Conservation (phyloP, 2,329 filamentous ascomycete genomes). For the Fusarium odoratissimum region DNA sequence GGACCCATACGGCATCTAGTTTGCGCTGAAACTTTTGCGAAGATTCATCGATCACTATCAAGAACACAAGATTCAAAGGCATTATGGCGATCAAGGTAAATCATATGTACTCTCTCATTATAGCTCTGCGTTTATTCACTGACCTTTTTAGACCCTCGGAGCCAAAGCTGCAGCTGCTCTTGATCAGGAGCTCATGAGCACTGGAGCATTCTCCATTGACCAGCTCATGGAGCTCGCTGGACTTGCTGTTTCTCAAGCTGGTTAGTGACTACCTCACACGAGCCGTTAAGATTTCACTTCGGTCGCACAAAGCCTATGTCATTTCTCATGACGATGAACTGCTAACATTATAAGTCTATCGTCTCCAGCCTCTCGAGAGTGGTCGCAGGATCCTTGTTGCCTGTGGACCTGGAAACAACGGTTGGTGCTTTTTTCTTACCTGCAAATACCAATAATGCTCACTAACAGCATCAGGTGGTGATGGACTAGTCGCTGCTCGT, state of each 20-base stretch:
- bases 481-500: constrained; percentile 92
- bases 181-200: constrained; percentile 93
- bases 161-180: constrained; percentile 89
- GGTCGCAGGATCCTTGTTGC: constrained; percentile 84
- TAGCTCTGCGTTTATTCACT: constrained; percentile 18
- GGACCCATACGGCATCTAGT: background rate
- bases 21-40: background rate
- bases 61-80: constrained; percentile 34
- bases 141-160: constrained; percentile 75
- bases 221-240: constrained; percentile 98
- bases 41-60: background rate
- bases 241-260: constrained; percentile 89
- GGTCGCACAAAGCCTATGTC: background rate
- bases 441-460: background rate
- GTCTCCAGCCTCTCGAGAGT: constrained; percentile 78
- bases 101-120: background rate
- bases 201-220: constrained; percentile 89
- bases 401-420: constrained; percentile 87
- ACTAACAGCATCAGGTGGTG: constrained; percentile 69
- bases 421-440: constrained; percentile 50
- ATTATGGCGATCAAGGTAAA: constrained; percentile 51
- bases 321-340: background rate
- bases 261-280: constrained; percentile 57
- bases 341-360: constrained; percentile 72
- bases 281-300: background rate